phyloP scores from a whole-genome alignment of 129 eudicot genomes.

The Helianthus tuberosus region DNA sequence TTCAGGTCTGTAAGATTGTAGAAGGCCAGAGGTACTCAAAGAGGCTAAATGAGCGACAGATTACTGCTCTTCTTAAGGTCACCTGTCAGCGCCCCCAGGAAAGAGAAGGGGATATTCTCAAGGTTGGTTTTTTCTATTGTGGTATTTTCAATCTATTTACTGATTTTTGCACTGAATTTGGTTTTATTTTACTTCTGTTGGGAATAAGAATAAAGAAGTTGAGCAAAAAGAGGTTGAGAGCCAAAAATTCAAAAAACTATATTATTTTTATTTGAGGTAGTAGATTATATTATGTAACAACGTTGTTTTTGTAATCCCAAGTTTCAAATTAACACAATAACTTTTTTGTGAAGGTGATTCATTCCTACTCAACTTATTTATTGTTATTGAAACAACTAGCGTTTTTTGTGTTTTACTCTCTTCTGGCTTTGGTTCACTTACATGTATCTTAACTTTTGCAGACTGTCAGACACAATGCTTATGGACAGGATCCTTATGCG shows the following conservation, averaged over 20 bases:
- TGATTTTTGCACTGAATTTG: not conserved
- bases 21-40: conserved; percentile 94
- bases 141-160: not conserved
- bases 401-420: no score
- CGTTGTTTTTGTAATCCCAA: not conserved
- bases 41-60: conserved; percentile 83
- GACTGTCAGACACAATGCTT: conserved; percentile 91
- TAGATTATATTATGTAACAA: not conserved
- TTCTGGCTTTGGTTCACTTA: conserved; percentile 1
- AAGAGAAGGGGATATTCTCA: conserved; percentile 74
- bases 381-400: no score
- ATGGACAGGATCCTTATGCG: conserved; percentile 79
- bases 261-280: not conserved
- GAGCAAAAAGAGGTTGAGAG: not conserved
- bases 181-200: not conserved
- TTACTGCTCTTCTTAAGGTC: conserved; percentile 85
- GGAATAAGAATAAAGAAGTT: not conserved
- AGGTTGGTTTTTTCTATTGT: conserved; percentile 46
- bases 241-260: not conserved
- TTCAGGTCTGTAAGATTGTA: conserved; percentile 89
- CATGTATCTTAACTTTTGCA: conserved; percentile 28
- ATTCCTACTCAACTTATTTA: not conserved
- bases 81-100: conserved; percentile 96
- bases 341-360: not conserved
- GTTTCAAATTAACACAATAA: not conserved